Evolutionary conservation across 139 green algal species (phyloP).

Genomic region (Zygnema cylindricum): DNA sequence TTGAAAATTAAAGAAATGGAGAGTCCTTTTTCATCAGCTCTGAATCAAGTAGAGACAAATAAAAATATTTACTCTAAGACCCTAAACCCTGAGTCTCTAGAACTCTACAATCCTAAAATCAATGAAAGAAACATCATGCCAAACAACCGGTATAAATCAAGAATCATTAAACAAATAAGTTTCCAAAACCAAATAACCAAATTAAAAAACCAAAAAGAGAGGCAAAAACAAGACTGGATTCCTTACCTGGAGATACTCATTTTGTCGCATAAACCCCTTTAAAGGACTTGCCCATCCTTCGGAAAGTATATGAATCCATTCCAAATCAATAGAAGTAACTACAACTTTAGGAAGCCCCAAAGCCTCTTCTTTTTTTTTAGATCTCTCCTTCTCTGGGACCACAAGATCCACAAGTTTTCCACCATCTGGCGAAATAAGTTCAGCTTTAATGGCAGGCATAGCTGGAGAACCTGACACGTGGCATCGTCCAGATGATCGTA

Average conservation of each 20-base stretch:
- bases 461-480: background rate
- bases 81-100: too few relatives aligned
- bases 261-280: constrained; percentile 46
- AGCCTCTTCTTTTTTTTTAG: constrained; percentile 34
- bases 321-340: constrained; percentile 42
- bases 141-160: too few relatives aligned
- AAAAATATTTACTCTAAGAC: too few relatives aligned
- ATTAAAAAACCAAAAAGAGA: too few relatives aligned
- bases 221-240: too few relatives aligned
- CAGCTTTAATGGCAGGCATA: background rate
- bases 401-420: constrained; percentile 47
- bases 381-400: constrained; percentile 42
- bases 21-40: too few relatives aligned
- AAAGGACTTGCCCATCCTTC: constrained; percentile 56
- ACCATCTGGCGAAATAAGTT: constrained; percentile 52
- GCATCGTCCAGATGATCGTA: background rate
- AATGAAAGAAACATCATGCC: too few relatives aligned
- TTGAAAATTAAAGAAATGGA: too few relatives aligned
- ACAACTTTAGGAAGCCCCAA: constrained; percentile 19
- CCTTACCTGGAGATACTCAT: constrained; percentile 42
- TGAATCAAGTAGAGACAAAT: too few relatives aligned
- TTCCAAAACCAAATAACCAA: too few relatives aligned
- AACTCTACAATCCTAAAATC: too few relatives aligned
- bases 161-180: too few relatives aligned
- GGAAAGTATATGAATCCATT: constrained; percentile 50